A percentile compares a stretch with the other conserved stretches of the same genome.
These are phyloP conservation scores for Globisporangium solare DNA, from an alignment of 352 stramenopile species.

Conservation along the genomic window DNA sequence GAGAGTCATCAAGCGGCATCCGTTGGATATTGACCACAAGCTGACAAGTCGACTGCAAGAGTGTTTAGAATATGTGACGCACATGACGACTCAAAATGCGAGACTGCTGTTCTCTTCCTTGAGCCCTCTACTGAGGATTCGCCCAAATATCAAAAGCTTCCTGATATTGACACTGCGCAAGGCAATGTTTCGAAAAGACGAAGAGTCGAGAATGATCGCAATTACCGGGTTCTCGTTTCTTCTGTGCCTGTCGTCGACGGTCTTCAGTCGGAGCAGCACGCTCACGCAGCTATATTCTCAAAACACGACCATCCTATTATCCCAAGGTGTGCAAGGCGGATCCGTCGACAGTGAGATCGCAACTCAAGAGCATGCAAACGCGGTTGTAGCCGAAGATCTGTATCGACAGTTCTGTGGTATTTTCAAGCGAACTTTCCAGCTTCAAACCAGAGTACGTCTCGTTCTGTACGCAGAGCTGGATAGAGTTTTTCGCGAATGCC, in stretches of 20 bases:
- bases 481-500: constrained; percentile 39
- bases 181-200: constrained; percentile 58
- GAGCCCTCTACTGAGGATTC: constrained; percentile 30
- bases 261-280: constrained; percentile 33
- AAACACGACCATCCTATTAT: constrained; percentile 29
- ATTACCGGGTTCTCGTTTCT: constrained; percentile 43
- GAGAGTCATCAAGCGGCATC: constrained; percentile 34
- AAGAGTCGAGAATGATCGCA: constrained; percentile 38
- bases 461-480: constrained; percentile 44
- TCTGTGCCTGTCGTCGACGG: constrained; percentile 31
- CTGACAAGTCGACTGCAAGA: constrained; percentile 36
- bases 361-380: constrained; percentile 36
- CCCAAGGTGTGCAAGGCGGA: constrained; percentile 20
- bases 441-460: constrained; percentile 40
- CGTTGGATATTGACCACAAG: constrained; percentile 27
- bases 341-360: constrained; percentile 20
- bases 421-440: constrained; percentile 40
- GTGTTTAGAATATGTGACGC: constrained; percentile 49
- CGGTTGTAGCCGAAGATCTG: constrained; percentile 37
- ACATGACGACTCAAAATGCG: constrained; percentile 26
- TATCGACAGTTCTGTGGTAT: constrained; percentile 58
- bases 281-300: constrained; percentile 53
- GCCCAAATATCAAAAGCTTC: constrained; percentile 38
- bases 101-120: constrained; percentile 28
- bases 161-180: constrained; percentile 54